Base-by-base conservation (phyloP, 371 early-diverging fungal species). In the Dichotomocladium elegans region DNA sequence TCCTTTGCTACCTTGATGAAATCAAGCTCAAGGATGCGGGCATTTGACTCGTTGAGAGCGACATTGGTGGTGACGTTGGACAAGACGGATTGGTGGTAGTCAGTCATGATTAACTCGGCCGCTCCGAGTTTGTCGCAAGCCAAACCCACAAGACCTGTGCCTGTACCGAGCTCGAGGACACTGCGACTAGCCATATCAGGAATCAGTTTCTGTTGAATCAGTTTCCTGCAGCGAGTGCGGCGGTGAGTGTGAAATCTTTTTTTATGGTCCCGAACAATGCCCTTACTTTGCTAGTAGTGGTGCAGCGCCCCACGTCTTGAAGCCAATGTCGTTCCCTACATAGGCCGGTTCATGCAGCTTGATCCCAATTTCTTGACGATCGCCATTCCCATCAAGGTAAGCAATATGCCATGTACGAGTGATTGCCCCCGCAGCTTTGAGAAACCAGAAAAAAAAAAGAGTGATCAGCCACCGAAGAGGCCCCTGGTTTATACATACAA, bases 251-350 rank as follows among this genome's bases (percentile, higher is more conserved):
- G 11, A 10, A 27, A 12, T n/a, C 21, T 45, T 2, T 48, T 2
- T 25, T 19, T 27, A 14, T 15, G 12, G 25, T 21, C 44, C 4
- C 33, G 8, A 34, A 31, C 8, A 34, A 35, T 42, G 2, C 14
- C 5, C 64, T 68, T 68, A 76, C 77, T 70, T 76, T 44, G 73
- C 73, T 44, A 76, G 53, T 30, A 76, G 47, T 11, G 77, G 77
- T 1, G 74, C 77, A 5, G 77, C 70, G 35, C 77, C 77, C 77
- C 77, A 76, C 15, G 77, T 76, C 42, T 76, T 76, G 45, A 72
- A 72, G 10, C 77, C 77, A 35, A 73, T 58, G 42, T 71, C 74
- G 54, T 70, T 72, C 5, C 71, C 77, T 29, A 76, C 57, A 47
- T 64, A 72, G 26, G 69, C 66, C 26, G 77, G 77, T 41, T 76